phyloP scores from a whole-genome alignment of 768 basidiomycete genomes.

The Xerocomellus amylosporus region DNA sequence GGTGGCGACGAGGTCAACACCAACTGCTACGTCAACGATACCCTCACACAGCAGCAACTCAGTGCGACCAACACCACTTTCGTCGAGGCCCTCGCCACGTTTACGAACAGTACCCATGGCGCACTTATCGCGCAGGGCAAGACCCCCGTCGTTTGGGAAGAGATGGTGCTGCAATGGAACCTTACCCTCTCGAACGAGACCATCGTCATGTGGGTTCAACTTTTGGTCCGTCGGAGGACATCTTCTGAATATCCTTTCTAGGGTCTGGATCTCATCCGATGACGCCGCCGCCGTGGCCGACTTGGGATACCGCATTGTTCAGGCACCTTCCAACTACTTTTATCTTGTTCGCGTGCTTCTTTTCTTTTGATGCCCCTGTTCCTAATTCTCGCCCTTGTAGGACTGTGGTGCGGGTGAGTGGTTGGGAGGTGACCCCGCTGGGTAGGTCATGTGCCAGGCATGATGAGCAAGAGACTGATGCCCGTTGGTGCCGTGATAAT shows the following conservation, averaged over 20 bases:
- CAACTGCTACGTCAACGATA: slow-evolving; percentile 63
- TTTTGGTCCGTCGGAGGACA: background rate
- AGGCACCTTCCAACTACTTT: slow-evolving; percentile 51
- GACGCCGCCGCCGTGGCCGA: slow-evolving; percentile 40
- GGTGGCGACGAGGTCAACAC: slow-evolving; percentile 82
- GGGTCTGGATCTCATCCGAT: slow-evolving; percentile 47
- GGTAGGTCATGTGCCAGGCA: slow-evolving; percentile 22
- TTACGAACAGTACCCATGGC: slow-evolving; percentile 58
- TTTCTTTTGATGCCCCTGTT: background rate
- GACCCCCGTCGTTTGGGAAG: slow-evolving; percentile 82
- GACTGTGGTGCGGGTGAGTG: slow-evolving; percentile 51
- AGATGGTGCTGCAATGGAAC: slow-evolving; percentile 45
- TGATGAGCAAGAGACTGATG: background rate
- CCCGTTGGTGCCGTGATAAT: background rate
- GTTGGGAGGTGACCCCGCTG: slow-evolving; percentile 37
- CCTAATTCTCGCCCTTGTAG: slow-evolving; percentile 12
- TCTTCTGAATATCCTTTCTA: background rate
- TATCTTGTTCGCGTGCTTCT: slow-evolving; percentile 38
- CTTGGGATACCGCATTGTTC: slow-evolving; percentile 44
- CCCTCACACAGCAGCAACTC: slow-evolving; percentile 54
- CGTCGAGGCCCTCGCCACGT: slow-evolving; percentile 59
- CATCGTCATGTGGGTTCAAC: slow-evolving; percentile 38
- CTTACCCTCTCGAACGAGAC: slow-evolving; percentile 42
- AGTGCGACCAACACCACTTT: slow-evolving; percentile 51
- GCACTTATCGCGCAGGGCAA: slow-evolving; percentile 57